Evolutionary conservation across 1,284 basidiomycete species (phyloP), one percentile per base, ranked within the genome.

Genomic region (Singerocomus inundabilis): DNA sequence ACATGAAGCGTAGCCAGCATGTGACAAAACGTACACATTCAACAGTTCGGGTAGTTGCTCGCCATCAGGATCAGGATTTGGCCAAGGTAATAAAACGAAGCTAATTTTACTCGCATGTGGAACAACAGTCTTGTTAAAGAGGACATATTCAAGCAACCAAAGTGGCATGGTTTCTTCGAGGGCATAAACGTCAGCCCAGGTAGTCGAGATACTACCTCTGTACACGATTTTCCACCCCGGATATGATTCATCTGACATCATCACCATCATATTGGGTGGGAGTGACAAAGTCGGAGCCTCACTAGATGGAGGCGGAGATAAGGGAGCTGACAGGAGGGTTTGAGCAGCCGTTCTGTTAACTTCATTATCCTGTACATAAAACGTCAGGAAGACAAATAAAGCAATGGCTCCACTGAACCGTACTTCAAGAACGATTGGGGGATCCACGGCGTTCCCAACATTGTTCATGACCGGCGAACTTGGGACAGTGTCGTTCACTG

Each of bases 91-190:
- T 28, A 99, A 70, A 24, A 95, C 82, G 65, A 98, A 98, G 56
- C 92, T 91, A 43, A 96, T 68, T 72, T 97, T 98, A 48, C 79
- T 68, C 4, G 77, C 66, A 13, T 72, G 73, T 0, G 73, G 64
- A 4, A 73, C 55, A 3, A 76, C 74, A 21, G 75, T 70, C 60
- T 85, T 86, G 62, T 89, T 89, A 31, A 80, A 61, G 33, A 98
- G 77, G 37, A 98, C 70, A 61, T 87, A 96, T 66, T 98, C 92
- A 40, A 95, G 72, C 41, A 97, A 72, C 96, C 96, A 99, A 52
- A 84, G 66, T 2, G 94, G 95, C 74, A 92, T 81, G 29, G 72
- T 73, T 63, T 87, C 82, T 70, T 98, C 94, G 32, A 98, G 74
- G 10, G 72, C 67, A 25, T 78, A 74, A 33, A 82, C 62, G 57